Base-by-base conservation (phyloP, 148 eudicot genomes). In the Spergularia marina region DNA sequence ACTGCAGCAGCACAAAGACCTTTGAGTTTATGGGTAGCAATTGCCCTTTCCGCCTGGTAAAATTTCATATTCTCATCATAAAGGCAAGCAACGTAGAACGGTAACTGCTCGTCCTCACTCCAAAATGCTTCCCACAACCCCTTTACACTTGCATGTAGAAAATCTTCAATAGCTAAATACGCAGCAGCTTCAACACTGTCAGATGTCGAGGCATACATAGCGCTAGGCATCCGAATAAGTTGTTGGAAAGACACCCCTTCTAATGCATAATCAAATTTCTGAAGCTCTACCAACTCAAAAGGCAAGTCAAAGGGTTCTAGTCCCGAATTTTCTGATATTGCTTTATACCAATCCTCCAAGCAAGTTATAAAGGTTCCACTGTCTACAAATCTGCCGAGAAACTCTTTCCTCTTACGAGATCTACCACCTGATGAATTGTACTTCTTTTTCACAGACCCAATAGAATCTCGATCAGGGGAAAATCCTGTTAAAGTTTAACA, bases 111-210 rank as follows among this genome's bases (percentile, higher is more conserved):
- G 52, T 84, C 87, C 36, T 89, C 84, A 55, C 87, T 83, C 98
- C 98, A 95, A 82, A 95, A 95, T 54, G 94, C 85, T 80, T 89
- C 96, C 98, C 98, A 95, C 81, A 95, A 84, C 52, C 97, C 90
- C 80, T 86, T 88, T 56, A 84, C 92, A 68, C 94, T 81, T 47
- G 98, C 86, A 80, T 95, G 94, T 65, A 95, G 82, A 70, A 95
- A 95, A 86, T 95, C 98, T 71, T 95, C 98, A 10, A 95, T 74
- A 8, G 98, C 98, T 66, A 89, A 86, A 86, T 80, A 90, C 44
- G 90, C 85, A 74, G 87, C 80, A 73, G 88, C 88, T 80, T 92
- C 96, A 47, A 82, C 83, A 77, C 86, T 82, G 66, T 86, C 87
- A 71, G 98, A 95, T 70, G 96, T 82, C 63, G 98, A 88, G 71